These are phyloP conservation scores for Dactylellina sp. DNA, from an alignment of 2,329 filamentous ascomycete genomes.

Conservation along the genomic window DNA sequence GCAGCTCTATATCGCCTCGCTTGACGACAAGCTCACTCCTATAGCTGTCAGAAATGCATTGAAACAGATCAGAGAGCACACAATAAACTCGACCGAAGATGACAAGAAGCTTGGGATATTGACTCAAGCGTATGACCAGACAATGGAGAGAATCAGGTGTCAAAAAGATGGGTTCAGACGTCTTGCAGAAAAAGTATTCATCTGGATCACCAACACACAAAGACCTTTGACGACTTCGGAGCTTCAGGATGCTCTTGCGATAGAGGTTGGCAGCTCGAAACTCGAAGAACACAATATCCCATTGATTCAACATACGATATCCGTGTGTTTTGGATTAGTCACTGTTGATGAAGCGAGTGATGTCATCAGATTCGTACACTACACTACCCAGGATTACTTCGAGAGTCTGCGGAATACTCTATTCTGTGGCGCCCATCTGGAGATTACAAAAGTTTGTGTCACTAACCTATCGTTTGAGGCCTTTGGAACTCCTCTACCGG, in stretches of 20 bases:
- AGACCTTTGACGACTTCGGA: constrained; percentile 23
- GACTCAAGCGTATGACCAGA: constrained; percentile 11
- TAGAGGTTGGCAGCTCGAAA: constrained; percentile 1
- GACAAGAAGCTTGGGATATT: constrained; percentile 58
- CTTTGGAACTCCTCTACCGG: too few species aligned
- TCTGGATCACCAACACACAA: constrained; percentile 21
- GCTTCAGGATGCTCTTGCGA: constrained; percentile 20
- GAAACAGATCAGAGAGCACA: constrained; percentile 57
- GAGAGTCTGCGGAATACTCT: background rate
- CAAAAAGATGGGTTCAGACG: constrained; percentile 1
- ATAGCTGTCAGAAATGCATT: constrained; percentile 62
- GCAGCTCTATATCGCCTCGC: constrained; percentile 61
- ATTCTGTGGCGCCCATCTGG: background rate
- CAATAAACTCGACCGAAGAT: too few species aligned
- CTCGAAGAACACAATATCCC: constrained; percentile 26
- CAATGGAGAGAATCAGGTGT: constrained; percentile 13
- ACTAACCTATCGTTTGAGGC: constrained; percentile 28
- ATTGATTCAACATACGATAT: constrained; percentile 9
- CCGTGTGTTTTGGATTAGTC: constrained; percentile 61
- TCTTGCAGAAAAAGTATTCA: constrained; percentile 7
- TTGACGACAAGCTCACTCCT: too few species aligned
- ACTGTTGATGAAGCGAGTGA: constrained; percentile 59
- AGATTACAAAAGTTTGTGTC: constrained; percentile 19
- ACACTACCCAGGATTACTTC: constrained; percentile 62
- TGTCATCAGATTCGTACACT: constrained; percentile 61